Evolutionary conservation across 148 eudicot species (phyloP), one percentile per base, ranked within the genome.

Genomic region (Drosera capensis): DNA sequence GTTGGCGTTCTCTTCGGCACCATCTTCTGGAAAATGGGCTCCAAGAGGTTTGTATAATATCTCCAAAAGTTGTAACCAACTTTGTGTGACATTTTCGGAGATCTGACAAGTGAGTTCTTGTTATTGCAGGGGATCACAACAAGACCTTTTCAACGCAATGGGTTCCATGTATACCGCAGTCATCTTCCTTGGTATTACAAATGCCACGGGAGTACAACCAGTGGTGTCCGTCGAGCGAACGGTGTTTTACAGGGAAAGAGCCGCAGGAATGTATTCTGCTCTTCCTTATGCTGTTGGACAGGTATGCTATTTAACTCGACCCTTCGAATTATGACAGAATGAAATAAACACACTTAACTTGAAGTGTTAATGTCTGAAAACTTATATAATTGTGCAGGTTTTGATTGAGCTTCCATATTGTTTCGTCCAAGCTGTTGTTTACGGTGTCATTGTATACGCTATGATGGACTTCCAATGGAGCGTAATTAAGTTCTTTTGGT

Each of bases 211-310:
- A 45, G 82, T 80, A 59, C 79, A 75, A 50, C 82, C 88, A 7
- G 72, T 76, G 4, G 72, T 80, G 25, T 68, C 67, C 12, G 55
- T 76, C 2, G 88, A 76, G 31, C 70, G 88, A 52, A 73, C 80
- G 3, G 88, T 80, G 29, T 80, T 75, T 40, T 76, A 75, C 42
- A 57, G 80, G 45, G 86, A 78, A 74, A 63, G 68, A 58, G 80
- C 86, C 8, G 81, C 86, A 24, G 80, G 86, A 57, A 78, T 74
- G 86, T 78, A 74, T 40, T 62, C 81, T n/a, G 73, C 86, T 20
- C 49, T 74, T 58, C 72, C 83, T 30, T 80, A 73, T 55, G 83
- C 88, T 31, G 70, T 80, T 28, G 71, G 68, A 25, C 88, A 76
- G 77, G 88, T 75, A 59, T 5, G 16, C 12, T 24, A 7, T 15